Conservation (phyloP, 371 early-diverging fungal species). For the Mucor plumbeus region DNA sequence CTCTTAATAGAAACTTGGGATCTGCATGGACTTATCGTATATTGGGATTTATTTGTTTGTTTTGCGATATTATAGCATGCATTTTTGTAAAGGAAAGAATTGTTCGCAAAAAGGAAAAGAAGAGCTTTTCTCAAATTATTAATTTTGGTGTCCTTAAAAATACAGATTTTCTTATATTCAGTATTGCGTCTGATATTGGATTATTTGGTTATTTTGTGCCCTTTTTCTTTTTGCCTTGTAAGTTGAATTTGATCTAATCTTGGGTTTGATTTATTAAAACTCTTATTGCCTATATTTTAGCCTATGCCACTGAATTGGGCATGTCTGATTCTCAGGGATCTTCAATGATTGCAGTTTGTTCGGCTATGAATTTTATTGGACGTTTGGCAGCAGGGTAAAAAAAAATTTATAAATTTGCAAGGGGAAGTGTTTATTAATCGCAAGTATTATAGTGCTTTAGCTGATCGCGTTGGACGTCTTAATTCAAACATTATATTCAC, state of each 20-base stretch:
- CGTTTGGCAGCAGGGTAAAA: slow-evolving; percentile 47
- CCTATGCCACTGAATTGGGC: slow-evolving; percentile 36
- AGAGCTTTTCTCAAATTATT: slow-evolving; percentile 20
- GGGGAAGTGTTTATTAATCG: slow-evolving; percentile 1
- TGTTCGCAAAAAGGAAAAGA: slow-evolving; percentile 26
- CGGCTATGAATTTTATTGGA: slow-evolving; percentile 36
- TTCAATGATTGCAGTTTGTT: slow-evolving; percentile 32
- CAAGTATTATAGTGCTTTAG: slow-evolving; percentile 21
- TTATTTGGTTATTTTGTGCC: slow-evolving; percentile 47
- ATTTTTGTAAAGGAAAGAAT: slow-evolving; percentile 47
- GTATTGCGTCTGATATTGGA: slow-evolving; percentile 33
- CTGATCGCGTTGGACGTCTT: slow-evolving; percentile 62
- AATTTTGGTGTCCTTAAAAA: slow-evolving; percentile 23
- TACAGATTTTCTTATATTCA: slow-evolving; percentile 31
- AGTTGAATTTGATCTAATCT: background rate
- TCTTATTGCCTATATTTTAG: slow-evolving; percentile 23
- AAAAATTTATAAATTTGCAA: background rate
- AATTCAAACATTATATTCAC: slow-evolving; percentile 57
- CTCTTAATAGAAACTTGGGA: slow-evolving; percentile 60
- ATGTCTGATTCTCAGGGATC: slow-evolving; percentile 40
- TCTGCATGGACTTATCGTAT: slow-evolving; percentile 64
- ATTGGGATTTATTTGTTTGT: slow-evolving; percentile 54
- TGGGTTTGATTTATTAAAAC: slow-evolving; percentile 9
- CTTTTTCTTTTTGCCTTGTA: slow-evolving; percentile 41
- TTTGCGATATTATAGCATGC: slow-evolving; percentile 18